Evolutionary conservation across 345 rosid genomes (phyloP).

Genomic region (Laguncularia racemosa): DNA sequence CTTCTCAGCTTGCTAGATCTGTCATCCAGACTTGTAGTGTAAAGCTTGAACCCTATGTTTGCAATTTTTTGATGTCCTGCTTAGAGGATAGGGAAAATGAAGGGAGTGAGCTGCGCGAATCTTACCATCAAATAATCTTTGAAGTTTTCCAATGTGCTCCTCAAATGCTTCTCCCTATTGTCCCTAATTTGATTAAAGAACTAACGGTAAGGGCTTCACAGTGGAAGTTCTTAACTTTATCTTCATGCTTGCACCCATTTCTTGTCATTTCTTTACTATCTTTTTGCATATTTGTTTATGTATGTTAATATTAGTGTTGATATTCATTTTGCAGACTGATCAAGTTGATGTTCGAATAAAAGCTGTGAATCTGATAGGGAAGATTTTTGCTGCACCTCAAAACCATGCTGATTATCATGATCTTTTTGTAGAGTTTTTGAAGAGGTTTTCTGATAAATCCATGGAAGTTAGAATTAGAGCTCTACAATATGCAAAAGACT

Average conservation of each 20-base stretch:
- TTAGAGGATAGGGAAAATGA: constrained; percentile 56
- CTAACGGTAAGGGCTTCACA: constrained; percentile 44
- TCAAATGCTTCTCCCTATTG: constrained; percentile 63
- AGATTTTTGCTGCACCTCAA: constrained; percentile 53
- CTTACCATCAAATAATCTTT: constrained; percentile 73
- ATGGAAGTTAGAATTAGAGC: constrained; percentile 79
- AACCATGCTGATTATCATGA: constrained; percentile 40
- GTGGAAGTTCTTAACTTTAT: neutral
- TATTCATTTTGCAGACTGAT: constrained; percentile 47
- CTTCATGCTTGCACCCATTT: constrained; percentile 4
- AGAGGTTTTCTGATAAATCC: constrained; percentile 86
- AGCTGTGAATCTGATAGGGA: constrained; percentile 73
- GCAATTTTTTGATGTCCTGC: constrained; percentile 72
- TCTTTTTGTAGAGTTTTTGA: constrained; percentile 70
- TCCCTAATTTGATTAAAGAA: constrained; percentile 69
- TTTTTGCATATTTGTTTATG: neutral
- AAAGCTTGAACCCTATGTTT: constrained; percentile 64
- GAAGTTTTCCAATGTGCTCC: constrained; percentile 66
- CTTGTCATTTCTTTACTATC: constrained; percentile 3
- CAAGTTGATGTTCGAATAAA: constrained; percentile 87
- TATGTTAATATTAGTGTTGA: neutral
- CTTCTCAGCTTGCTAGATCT: constrained; percentile 70
- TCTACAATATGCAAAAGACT: constrained; percentile 56
- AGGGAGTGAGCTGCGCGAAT: constrained; percentile 58
- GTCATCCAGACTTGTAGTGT: constrained; percentile 60